Conservation (phyloP, 2,329 filamentous ascomycete genomes). For the Phaeoacremonium minimum region DNA sequence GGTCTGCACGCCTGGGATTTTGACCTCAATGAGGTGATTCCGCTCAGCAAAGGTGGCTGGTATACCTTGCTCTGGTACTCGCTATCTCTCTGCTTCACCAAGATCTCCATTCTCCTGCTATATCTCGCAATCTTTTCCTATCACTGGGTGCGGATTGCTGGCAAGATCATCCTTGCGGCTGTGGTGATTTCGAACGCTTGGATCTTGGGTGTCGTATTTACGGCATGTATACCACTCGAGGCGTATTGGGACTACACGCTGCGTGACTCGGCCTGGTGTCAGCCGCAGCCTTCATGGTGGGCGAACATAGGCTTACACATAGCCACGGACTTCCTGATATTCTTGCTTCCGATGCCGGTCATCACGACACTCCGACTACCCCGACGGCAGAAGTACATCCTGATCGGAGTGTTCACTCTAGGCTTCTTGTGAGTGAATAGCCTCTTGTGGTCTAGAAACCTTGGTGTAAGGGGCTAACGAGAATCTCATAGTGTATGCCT, state of each 20-base stretch:
- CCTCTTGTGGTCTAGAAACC: slow-evolving; percentile 4
- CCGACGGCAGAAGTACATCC: slow-evolving; percentile 31
- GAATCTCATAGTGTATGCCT: slow-evolving; percentile 24
- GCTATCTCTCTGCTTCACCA: slow-evolving; percentile 19
- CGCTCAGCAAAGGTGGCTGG: slow-evolving; percentile 14
- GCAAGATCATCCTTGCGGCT: slow-evolving; percentile 16
- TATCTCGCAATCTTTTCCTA: slow-evolving; percentile 22
- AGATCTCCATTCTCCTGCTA: slow-evolving; percentile 20
- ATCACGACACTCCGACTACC: slow-evolving; percentile 37
- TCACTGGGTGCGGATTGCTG: slow-evolving; percentile 22
- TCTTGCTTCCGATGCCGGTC: slow-evolving; percentile 33
- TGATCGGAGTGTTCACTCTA: slow-evolving; percentile 31
- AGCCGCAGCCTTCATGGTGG: slow-evolving; percentile 13
- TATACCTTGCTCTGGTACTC: slow-evolving; percentile 20
- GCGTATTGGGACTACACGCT: slow-evolving; percentile 21
- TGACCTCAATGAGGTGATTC: slow-evolving; percentile 3
- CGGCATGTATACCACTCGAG: slow-evolving; percentile 22
- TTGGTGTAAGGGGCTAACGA: slow-evolving; percentile 8
- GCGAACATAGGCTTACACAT: slow-evolving; percentile 16
- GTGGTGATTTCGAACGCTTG: slow-evolving; percentile 19
- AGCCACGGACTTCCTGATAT: slow-evolving; percentile 18
- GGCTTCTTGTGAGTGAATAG: slow-evolving; percentile 30
- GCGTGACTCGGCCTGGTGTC: slow-evolving; percentile 5
- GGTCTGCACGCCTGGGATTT: slow-evolving; percentile 6
- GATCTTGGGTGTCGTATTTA: slow-evolving; percentile 18